These are phyloP conservation scores for Hanseniaspora thailandica DNA, from an alignment of 805 yeast species.

Conservation along the genomic window DNA sequence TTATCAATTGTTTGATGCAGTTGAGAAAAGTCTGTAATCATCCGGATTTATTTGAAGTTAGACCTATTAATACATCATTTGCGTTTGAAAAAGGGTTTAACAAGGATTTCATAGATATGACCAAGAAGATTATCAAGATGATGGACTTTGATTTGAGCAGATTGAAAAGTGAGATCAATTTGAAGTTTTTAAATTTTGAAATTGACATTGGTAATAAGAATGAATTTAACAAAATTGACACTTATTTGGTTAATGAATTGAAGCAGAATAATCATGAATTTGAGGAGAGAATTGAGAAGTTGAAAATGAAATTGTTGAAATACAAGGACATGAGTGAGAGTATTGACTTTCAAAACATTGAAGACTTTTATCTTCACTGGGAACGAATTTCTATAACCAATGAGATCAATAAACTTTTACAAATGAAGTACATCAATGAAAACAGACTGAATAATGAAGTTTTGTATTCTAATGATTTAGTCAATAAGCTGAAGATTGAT, in stretches of 20 bases:
- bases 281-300: slow-evolving; percentile 19
- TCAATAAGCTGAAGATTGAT: slow-evolving; percentile 33
- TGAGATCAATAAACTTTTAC: slow-evolving; percentile 43
- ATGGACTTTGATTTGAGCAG: not conserved
- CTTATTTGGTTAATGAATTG: not conserved
- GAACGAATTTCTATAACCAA: slow-evolving; percentile 43
- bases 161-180: slow-evolving; percentile 30
- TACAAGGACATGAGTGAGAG: slow-evolving; percentile 30
- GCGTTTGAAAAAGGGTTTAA: slow-evolving; percentile 58
- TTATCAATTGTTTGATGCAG: slow-evolving; percentile 96
- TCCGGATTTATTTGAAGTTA: slow-evolving; percentile 88
- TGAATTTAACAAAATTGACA: not conserved
- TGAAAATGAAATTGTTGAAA: not conserved
- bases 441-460: slow-evolving; percentile 58
- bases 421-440: slow-evolving; percentile 49
- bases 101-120: slow-evolving; percentile 33
- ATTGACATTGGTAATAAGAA: slow-evolving; percentile 23
- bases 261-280: not conserved
- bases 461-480: slow-evolving; percentile 50
- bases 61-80: slow-evolving; percentile 87
- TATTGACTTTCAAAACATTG: slow-evolving; percentile 31
- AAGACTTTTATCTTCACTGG: slow-evolving; percentile 48
- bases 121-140: not conserved
- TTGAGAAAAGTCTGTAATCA: slow-evolving; percentile 92
- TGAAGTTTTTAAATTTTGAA: slow-evolving; percentile 49